Base-by-base conservation (phyloP, 1,139 yeast species). In the Pichia norvegensis region DNA sequence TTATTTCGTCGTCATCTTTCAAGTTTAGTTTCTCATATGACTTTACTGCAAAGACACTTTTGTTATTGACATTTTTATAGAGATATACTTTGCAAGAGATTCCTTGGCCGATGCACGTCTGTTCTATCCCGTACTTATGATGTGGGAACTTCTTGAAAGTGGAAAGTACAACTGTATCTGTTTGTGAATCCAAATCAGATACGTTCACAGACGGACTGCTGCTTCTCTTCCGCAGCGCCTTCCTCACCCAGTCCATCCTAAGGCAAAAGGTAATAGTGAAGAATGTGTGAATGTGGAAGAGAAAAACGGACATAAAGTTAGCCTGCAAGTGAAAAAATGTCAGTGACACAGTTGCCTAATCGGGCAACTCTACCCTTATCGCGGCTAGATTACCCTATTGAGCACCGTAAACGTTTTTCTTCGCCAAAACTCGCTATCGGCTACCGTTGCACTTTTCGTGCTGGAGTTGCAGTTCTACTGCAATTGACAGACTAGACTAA, bases 41-140 rank as follows among this genome's bases (percentile, higher is more conserved):
- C 52, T 75, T 75, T 8, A 73, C 65, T 1, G 74, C 79, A 56
- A 61, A 71, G 1, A 45, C 14, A 13, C 48, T 54, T 5, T 36
- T 22, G 55, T 62, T 4, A 69, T 74, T 4, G 51, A 46, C 1
- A 74, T 75, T 1, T 23, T 36, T 27, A 25, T 46, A 47, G 8
- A 45, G 40, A 35, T 38, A 49, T 3, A 49, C 53, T 4, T 44
- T 40, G 20, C 44, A 31, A 2, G 53, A 43, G 9, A 41, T 33
- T 1, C 80, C 80, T 29, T 52, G 41, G 1, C 73, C 73, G 4
- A 68, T 22, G 2, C 29, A 33, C 6, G 21, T n/a, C 7, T 23
- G 20, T 10, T 14, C 43, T 3, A 36, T 38, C 13, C 64, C 64
- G 43, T 60, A 59, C 23, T 51, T 52, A 21, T 38, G 46, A 9